Evolutionary conservation across 2,329 filamentous ascomycete species (phyloP).

Genomic region (Pseudogymnoascus sp.): DNA sequence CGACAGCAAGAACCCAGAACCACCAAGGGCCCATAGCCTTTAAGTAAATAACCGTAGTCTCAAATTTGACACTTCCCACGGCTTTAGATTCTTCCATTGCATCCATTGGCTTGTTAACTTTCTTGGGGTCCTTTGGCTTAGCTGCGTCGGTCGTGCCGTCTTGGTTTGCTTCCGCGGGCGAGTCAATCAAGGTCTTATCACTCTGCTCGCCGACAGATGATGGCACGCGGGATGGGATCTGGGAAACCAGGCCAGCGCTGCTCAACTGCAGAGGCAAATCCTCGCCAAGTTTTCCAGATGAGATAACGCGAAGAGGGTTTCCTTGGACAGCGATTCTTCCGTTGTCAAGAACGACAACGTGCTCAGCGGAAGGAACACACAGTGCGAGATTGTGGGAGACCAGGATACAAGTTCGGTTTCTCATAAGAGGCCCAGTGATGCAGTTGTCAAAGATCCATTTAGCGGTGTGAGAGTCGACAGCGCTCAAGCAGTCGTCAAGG

Average conservation of each 20-base stretch:
- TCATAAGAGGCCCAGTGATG: slow-evolving; percentile 83
- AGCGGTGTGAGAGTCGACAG: slow-evolving; percentile 93
- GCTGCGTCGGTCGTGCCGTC: slow-evolving; percentile 32
- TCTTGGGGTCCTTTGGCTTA: slow-evolving; percentile 32
- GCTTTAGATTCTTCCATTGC: slow-evolving; percentile 71
- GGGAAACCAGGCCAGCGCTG: slow-evolving; percentile 62
- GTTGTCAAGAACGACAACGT: slow-evolving; percentile 81
- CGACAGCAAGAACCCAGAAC: slow-evolving; percentile 75
- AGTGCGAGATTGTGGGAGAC: slow-evolving; percentile 94
- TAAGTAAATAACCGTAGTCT: slow-evolving; percentile 80
- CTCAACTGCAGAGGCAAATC: slow-evolving; percentile 72
- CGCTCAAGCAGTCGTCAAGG: slow-evolving; percentile 90
- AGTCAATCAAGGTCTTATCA: slow-evolving; percentile 43
- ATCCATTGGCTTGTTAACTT: slow-evolving; percentile 35
- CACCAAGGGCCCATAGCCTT: slow-evolving; percentile 91
- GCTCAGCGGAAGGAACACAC: slow-evolving; percentile 71
- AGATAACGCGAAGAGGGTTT: slow-evolving; percentile 68
- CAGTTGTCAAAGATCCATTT: slow-evolving; percentile 98
- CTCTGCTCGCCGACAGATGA: slow-evolving; percentile 65
- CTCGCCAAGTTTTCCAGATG: slow-evolving; percentile 82
- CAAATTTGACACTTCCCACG: slow-evolving; percentile 78
- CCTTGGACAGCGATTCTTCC: slow-evolving; percentile 73
- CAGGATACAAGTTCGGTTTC: slow-evolving; percentile 80
- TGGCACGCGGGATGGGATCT: slow-evolving; percentile 67
- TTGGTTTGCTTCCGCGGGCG: slow-evolving; percentile 37